phyloP scores from a whole-genome alignment of 306 rosid species.

The Glycine tomentella region DNA sequence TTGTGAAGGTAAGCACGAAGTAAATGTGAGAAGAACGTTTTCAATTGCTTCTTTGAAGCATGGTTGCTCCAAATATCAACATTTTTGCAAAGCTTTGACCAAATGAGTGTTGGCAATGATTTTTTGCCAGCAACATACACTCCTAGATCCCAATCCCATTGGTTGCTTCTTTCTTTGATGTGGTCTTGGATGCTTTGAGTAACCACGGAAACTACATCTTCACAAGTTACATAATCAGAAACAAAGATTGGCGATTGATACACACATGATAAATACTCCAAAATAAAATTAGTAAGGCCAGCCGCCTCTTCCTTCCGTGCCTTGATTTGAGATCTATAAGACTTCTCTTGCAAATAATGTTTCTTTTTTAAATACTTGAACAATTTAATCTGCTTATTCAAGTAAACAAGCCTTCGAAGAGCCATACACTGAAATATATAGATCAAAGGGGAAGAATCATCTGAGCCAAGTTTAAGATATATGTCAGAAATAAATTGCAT shows the following conservation, averaged over 20 bases:
- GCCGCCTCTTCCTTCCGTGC: slow-evolving; percentile 72
- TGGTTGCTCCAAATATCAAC: slow-evolving; percentile 81
- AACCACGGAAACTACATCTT: slow-evolving; percentile 49
- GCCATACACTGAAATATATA: slow-evolving; percentile 76
- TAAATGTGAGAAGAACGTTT: slow-evolving; percentile 68
- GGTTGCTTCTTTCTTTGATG: slow-evolving; percentile 28
- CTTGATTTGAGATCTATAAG: slow-evolving; percentile 56
- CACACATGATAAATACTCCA: slow-evolving; percentile 65
- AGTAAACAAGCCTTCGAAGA: slow-evolving; percentile 85
- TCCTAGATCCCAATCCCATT: slow-evolving; percentile 58
- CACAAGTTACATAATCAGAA: slow-evolving; percentile 49
- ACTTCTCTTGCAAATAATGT: slow-evolving; percentile 61
- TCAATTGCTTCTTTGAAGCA: slow-evolving; percentile 75
- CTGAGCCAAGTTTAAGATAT: slow-evolving; percentile 52
- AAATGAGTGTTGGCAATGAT: slow-evolving; percentile 74
- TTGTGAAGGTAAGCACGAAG: slow-evolving; percentile 59
- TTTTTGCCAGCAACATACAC: slow-evolving; percentile 58
- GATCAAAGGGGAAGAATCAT: slow-evolving; percentile 64
- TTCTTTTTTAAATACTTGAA: slow-evolving; percentile 67
- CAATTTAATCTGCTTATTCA: slow-evolving; percentile 73
- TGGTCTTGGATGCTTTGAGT: slow-evolving; percentile 49
- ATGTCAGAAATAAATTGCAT: slow-evolving; percentile 64
- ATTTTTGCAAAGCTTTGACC: slow-evolving; percentile 86
- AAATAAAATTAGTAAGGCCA: slow-evolving; percentile 76
- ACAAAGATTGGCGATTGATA: slow-evolving; percentile 53